phyloP scores from a whole-genome alignment of 208 protist genomes.

The Leishmania major region DNA sequence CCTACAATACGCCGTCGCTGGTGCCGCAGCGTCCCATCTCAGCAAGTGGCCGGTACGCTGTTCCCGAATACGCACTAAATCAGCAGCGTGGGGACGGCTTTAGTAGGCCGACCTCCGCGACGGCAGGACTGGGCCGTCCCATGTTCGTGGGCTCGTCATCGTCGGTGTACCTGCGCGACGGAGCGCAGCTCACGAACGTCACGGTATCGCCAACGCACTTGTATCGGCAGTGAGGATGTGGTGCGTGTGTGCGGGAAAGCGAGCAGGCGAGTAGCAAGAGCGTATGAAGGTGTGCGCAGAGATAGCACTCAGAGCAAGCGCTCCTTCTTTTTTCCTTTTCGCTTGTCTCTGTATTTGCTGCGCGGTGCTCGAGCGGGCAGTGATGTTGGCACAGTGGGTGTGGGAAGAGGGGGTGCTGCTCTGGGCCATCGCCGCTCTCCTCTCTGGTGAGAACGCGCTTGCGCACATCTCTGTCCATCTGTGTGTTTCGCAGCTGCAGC shows the following conservation, averaged over 20 bases:
- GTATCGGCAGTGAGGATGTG: not conserved
- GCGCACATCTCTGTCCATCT: not conserved
- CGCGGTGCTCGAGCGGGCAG: not conserved
- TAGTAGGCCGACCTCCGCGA: not conserved
- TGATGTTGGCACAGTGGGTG: not conserved
- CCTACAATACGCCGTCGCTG: constrained; percentile 12
- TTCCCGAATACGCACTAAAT: constrained; percentile 11
- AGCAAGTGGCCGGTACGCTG: constrained; percentile 3
- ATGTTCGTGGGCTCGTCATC: constrained; percentile 57
- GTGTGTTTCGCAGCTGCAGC: not conserved
- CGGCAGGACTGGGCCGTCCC: constrained; percentile 41
- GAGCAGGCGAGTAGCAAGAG: not conserved
- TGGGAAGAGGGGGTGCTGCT: not conserved
- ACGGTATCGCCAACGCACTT: constrained; percentile 40
- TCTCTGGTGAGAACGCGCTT: not conserved
- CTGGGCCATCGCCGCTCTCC: not conserved
- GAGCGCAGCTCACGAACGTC: constrained; percentile 46
- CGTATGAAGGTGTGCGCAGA: not conserved
- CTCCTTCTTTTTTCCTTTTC: not conserved
- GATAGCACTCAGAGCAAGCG: not conserved
- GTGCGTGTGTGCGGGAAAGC: not conserved
- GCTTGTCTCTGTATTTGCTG: not conserved
- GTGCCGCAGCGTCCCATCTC: constrained; percentile 37
- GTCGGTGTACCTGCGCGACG: constrained; percentile 59
- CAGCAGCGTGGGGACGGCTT: constrained; percentile 3